Evolutionary conservation across 2,329 filamentous ascomycete species (phyloP), one percentile per base, ranked within the genome.

Genomic region (Pleoardoris graminearum): DNA sequence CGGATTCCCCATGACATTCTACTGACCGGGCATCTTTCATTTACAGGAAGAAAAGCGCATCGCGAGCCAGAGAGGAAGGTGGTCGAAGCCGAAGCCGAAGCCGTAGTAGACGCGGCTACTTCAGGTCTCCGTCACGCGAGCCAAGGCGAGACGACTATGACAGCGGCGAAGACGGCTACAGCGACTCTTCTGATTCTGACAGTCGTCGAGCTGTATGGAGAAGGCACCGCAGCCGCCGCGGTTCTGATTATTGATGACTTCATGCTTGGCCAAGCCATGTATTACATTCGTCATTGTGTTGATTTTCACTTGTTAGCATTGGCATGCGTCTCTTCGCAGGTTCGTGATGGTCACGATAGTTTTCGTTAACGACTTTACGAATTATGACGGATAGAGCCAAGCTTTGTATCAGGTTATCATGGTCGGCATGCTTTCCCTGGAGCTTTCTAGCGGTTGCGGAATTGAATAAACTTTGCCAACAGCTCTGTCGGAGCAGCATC

Each of bases 171-270:
- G 47, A 50, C 14, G 57, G 54, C 45, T 48, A 57, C 43, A 55
- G 47, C 30, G 59, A 63, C 32, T 59, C 56, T 23, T 60, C 56
- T 4, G 59, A 61, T 48, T 51, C 58, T 3, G 55, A 61, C 35
- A 51, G 33, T 19, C 48, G 49, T 32, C 58, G 57, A 17, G 44
- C 29, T 30, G 33, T 53, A 10, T 50, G 54, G 39, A 58, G 51
- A 41, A 37, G 32, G 19, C 44, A 17, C 21, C 54, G 54, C 10
- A 36, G 49, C 19, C 47, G 54, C 14, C 54, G 53, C 36, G 51
- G 58, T 43, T 29, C 30, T 7, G 41, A 48, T 12, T 48, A 35
- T 32, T 53, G 29, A 48, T 10, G 14, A 19, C 11, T 21, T 35
- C 25, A 14, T 39, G 16, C 7, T 46, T 25, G 23, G 11, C 10